Evolutionary conservation across 2,329 filamentous ascomycete species (phyloP), one percentile per base, ranked within the genome.

Genomic region (Pestalotiopsis sp.): DNA sequence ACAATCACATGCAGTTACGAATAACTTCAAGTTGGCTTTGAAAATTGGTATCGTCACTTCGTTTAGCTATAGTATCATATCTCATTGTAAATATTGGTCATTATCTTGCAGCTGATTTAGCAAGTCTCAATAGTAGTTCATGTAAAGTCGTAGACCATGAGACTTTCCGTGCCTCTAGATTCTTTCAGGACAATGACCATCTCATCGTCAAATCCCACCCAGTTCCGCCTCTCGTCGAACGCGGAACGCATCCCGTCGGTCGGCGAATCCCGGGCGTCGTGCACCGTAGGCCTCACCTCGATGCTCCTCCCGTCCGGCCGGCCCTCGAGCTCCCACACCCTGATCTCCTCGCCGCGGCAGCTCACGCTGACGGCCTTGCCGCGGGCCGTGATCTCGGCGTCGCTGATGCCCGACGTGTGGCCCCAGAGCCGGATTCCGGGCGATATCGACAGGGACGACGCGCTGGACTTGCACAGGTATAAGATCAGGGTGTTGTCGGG

Each of bases 361-460:
- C 93, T 96, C 65, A 97, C 91, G n/a, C 93, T 97, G 4, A 98
- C 93, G 0, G 94, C 95, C 79, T 95, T 97, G 20, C 94, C 94
- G 49, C 92, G 89, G 59, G 92, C 89, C 20, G 93, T 95, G 67
- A 97, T 93, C 75, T 97, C 91, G 7, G 93, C 94, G 39, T 93
- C 91, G 63, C 93, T 93, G 41, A 98, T 93, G 3, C 93, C 93
- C 1, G 94, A 97, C 0, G 95, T 97, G 77, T 97, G 95, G 7
- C 95, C 95, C 93, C 93, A 97, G 5, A 98, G 87, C 36, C 93
- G 87, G 71, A 90, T 91, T 1, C 92, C 93, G 0, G 89, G 82
- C 49, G 92, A 91, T 67, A 98, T 90, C 1, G 87, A 88, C 2
- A 97, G 84, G 0, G 84, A 82, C 0, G 88, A 85, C 1, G 88